phyloP scores from a whole-genome alignment of 2,329 filamentous ascomycete genomes.

The Pseudogymnoascus sp. region DNA sequence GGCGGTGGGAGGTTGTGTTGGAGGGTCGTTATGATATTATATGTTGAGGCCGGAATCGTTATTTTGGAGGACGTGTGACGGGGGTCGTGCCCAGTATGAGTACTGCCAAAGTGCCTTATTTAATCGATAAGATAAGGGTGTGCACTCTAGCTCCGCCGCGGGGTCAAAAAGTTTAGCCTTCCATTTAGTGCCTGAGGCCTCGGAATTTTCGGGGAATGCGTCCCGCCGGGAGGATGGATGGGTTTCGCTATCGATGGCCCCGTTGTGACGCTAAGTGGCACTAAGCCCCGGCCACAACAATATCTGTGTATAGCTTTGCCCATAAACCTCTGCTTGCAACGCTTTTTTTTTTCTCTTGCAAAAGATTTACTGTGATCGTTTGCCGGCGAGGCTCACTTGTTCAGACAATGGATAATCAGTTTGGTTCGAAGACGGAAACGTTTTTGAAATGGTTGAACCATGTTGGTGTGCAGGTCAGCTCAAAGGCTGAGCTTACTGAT shows the following conservation, averaged over 20 bases:
- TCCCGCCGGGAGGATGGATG: constrained; percentile 3
- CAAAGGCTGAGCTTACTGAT: constrained; percentile 52
- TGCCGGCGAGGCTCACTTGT: neutral
- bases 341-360: neutral
- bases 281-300: constrained; percentile 8
- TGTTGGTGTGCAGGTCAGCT: constrained; percentile 46
- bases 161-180: neutral
- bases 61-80: neutral
- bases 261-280: constrained; percentile 7
- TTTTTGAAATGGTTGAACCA: constrained; percentile 53
- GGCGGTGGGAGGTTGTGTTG: neutral
- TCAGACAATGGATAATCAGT: constrained; percentile 8
- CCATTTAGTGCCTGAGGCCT: neutral
- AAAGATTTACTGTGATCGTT: neutral
- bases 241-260: constrained; percentile 5
- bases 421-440: constrained; percentile 34
- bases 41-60: neutral
- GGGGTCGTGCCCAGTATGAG: neutral
- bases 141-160: neutral
- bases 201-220: neutral
- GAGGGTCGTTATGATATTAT: neutral
- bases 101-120: neutral
- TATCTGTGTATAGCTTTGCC: constrained; percentile 4
- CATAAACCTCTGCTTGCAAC: neutral
- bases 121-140: constrained; percentile 9